Base-by-base conservation (phyloP, 176 grass and related monocot species). In the Eleusine coracana region DNA sequence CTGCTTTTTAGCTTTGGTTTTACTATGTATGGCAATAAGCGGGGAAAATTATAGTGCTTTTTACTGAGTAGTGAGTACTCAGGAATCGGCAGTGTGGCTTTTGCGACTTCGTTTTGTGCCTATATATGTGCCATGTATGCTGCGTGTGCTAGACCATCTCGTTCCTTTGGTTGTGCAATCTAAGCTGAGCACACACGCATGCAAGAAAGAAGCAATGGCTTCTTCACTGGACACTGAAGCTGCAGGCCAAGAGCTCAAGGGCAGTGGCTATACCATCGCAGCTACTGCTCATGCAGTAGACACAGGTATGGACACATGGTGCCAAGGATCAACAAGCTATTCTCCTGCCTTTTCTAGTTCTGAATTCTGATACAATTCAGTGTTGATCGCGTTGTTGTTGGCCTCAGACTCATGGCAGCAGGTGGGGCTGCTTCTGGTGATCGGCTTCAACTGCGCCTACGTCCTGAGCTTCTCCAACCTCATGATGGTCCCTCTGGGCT, bases 391-490 rank as follows among this genome's bases (percentile, higher is more conserved):
- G 13, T 78, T 78, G 6, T 37, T 8, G 44, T 51, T 25, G 40
- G 5, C 1, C 3, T 9, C 71, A 89, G 87, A 89, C 84, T 90
- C 94, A 37, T 97, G 94, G 91, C 82, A 94, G 54, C 94, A 97
- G 80, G 91, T 92, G 0, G 94, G 91, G 54, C 20, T 97, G 58
- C 66, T 97, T 79, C 85, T 97, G 37, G 91, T 92, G 74, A 88
- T 83, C 11, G 83, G 84, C 1, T 97, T 97, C 91, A 97, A 97
- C 89, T 97, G 94, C n/a, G 94, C 91, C 52, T 97, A 97, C 72
- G 94, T 97, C 56, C 78, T 94, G n/a, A 94, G 95, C 84, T 94
- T 94, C 90, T 97, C 95, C 64, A 94, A 89, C 79, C 84, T 94
- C 34, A 92, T 97, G 75, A 83, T 94, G 84, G 95, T 75, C 39